Evolutionary conservation across 78 protist species (phyloP).

Genomic region (Dictyostelium purpureum): DNA sequence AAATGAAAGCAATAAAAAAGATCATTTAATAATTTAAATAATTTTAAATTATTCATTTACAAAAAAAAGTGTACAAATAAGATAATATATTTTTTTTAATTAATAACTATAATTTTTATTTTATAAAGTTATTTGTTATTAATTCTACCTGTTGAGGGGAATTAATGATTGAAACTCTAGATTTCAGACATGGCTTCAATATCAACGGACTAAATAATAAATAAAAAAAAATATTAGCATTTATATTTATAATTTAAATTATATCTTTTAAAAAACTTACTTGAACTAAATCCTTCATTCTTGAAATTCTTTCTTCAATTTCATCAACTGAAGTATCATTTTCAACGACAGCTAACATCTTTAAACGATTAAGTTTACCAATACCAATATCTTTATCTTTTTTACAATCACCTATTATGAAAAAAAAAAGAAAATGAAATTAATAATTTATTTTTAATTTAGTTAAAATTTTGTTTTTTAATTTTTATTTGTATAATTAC

Average conservation of each 20-base stretch:
- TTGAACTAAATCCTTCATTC: constrained; percentile 1
- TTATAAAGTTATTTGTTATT: too few species aligned
- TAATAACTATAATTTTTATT: too few species aligned
- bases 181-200: constrained; percentile 20
- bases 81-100: too few species aligned
- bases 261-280: not conserved
- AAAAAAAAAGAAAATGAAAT: too few species aligned
- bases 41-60: not conserved
- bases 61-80: not conserved
- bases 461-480: too few species aligned
- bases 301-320: not conserved
- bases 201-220: not conserved
- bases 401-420: too few species aligned
- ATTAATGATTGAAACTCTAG: not conserved
- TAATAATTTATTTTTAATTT: too few species aligned
- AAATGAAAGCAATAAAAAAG: not conserved
- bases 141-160: too few species aligned
- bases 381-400: too few species aligned
- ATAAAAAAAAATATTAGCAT: not conserved
- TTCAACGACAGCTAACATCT: not conserved
- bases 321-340: not conserved
- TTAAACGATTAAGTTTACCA: not conserved
- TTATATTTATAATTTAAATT: not conserved
- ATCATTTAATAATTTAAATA: not conserved
- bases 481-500: not conserved